phyloP scores from a whole-genome alignment of 2,329 filamentous ascomycete genomes.

The Bertia moriformis region DNA sequence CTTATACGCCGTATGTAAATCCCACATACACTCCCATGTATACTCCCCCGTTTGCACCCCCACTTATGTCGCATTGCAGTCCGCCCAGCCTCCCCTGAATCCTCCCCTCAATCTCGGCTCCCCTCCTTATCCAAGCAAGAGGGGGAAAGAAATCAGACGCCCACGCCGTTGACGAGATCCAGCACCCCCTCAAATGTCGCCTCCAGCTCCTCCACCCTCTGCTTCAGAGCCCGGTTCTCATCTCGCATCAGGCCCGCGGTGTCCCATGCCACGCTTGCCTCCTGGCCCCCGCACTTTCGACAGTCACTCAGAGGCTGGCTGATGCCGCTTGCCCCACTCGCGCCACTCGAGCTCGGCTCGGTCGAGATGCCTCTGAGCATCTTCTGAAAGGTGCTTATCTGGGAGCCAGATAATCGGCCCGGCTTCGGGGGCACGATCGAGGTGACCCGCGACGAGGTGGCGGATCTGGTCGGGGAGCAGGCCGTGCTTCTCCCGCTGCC shows the following conservation, averaged over 20 bases:
- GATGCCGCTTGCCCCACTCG: conserved; percentile 10
- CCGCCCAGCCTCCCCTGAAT: background rate
- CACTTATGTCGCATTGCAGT: too few relatives aligned
- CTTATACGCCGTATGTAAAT: too few relatives aligned
- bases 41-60: too few relatives aligned
- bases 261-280: conserved; percentile 47
- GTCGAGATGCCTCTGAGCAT: conserved; percentile 28
- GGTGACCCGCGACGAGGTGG: conserved; percentile 2
- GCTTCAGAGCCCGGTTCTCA: conserved; percentile 48
- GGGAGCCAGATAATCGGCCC: too few relatives aligned
- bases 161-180: conserved; percentile 41
- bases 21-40: too few relatives aligned
- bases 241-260: conserved; percentile 45
- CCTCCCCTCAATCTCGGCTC: background rate
- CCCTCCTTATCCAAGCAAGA: background rate
- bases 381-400: conserved; percentile 30
- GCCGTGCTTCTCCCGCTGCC: conserved; percentile 6
- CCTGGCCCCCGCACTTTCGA: conserved; percentile 40
- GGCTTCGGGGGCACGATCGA: conserved; percentile 8
- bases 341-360: conserved; percentile 10
- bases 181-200: conserved; percentile 44
- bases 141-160: conserved; percentile 20
- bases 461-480: conserved; percentile 4
- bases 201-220: conserved; percentile 42
- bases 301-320: conserved; percentile 19